Base-by-base conservation (phyloP, 176 grass and related monocot genomes). In the Dactylis glomerata region DNA sequence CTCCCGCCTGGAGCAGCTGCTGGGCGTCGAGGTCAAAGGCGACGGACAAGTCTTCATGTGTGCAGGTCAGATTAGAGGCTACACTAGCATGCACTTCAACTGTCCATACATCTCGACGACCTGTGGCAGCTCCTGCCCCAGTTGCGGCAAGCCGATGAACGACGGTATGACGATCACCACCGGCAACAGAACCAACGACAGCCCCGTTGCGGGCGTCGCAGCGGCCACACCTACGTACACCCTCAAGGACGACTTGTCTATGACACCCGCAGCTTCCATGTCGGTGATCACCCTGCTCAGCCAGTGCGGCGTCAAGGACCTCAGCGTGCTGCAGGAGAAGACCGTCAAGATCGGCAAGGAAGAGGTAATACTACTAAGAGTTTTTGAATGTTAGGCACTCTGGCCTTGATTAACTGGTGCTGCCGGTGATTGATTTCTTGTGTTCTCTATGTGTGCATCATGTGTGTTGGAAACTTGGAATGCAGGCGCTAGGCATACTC, bases 291-390 rank as follows among this genome's bases (percentile, higher is more conserved):
- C 22, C 49, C 0, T 81, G 44, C 68, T 86, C 45, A 61, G 47
- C 7, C 20, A 58, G 38, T 77, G 49, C 56, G 71, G 79, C 22
- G 49, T 87, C 17, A 76, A 46, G 71, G 86, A 87, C 37, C 22
- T 82, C 59, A 46, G 46, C 36, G 24, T 28, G 10, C 20, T 82
- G 36, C 34, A 82, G 33, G 26, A 82, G 54, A 56, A 32, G 59
- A 68, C 45, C 0, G 59, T 76, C 46, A 87, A 56, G 26, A 87
- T 87, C 24, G 70, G 71, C 57, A 87, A 68, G 58, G 58, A 82
- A 57, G 78, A 87, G 86, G 79, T 82, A n/a, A n/a, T n/a, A 12
- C 42, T 36, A 10, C 64, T 56, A 3, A 8, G 37, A 54, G 9
- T 68, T 78, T 78, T 37, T 64, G 36, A 57, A 55, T 9, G 15